These are phyloP conservation scores for Penicillium steckii DNA, from an alignment of 495 filamentous ascomycete genomes.

Conservation along the genomic window DNA sequence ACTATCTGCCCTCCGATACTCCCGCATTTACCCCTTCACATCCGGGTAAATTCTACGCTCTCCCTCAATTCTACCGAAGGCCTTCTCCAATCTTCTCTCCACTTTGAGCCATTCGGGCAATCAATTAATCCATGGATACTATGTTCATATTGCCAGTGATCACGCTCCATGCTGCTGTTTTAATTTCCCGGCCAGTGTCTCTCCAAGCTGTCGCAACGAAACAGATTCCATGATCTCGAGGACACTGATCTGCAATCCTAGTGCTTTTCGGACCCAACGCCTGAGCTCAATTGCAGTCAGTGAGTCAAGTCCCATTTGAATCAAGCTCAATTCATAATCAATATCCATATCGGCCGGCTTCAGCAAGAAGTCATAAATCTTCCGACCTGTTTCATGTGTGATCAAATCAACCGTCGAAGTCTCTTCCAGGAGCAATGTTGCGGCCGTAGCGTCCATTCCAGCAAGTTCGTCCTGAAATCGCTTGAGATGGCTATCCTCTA, in stretches of 20 bases:
- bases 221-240: background rate
- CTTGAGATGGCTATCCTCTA: background rate
- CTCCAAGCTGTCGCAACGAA: background rate
- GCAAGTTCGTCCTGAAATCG: background rate
- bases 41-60: background rate
- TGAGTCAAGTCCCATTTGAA: no score
- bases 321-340: background rate
- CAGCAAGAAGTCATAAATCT: background rate
- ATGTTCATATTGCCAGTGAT: no score
- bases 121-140: background rate
- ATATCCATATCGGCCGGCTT: background rate
- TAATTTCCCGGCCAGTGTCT: background rate
- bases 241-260: background rate
- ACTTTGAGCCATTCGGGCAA: background rate
- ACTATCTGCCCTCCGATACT: background rate
- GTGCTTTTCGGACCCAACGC: background rate
- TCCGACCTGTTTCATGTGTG: background rate
- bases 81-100: background rate
- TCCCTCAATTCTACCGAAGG: background rate
- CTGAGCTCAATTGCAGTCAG: background rate
- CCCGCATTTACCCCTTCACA: background rate
- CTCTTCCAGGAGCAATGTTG: background rate
- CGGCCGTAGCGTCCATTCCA: background rate
- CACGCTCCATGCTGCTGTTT: background rate
- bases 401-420: background rate